phyloP scores from a whole-genome alignment of 2,329 filamentous ascomycete species.

The Elsinoe arachidis region DNA sequence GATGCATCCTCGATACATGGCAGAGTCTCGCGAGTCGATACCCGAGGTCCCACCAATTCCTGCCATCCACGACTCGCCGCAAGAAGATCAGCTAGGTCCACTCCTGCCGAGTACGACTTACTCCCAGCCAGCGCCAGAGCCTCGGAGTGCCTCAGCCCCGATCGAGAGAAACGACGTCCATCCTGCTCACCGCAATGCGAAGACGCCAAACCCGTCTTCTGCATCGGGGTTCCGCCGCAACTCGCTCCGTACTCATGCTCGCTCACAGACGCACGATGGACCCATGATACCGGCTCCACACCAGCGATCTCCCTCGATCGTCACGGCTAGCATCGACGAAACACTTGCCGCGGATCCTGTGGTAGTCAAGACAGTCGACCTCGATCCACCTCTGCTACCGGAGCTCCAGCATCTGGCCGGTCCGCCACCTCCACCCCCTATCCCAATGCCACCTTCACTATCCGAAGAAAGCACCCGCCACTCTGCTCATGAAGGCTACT shows the following conservation, averaged over 20 bases:
- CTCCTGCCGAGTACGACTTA: slow-evolving; percentile 41
- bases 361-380: slow-evolving; percentile 29
- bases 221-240: slow-evolving; percentile 26
- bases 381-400: slow-evolving; percentile 39
- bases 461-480: background rate
- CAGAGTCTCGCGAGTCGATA: slow-evolving; percentile 41
- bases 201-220: slow-evolving; percentile 21
- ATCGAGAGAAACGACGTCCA: slow-evolving; percentile 32
- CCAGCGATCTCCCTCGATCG: slow-evolving; percentile 26
- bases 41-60: slow-evolving; percentile 51
- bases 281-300: slow-evolving; percentile 15
- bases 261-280: slow-evolving; percentile 38
- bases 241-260: slow-evolving; percentile 30
- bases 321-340: slow-evolving; percentile 47
- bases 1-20: slow-evolving; percentile 65
- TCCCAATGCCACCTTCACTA: slow-evolving; percentile 23
- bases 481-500: background rate
- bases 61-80: slow-evolving; percentile 25
- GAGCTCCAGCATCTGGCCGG: slow-evolving; percentile 53
- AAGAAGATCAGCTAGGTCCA: slow-evolving; percentile 31
- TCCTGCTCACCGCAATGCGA: slow-evolving; percentile 28
- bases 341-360: slow-evolving; percentile 39
- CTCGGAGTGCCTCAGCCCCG: slow-evolving; percentile 39
- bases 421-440: slow-evolving; percentile 38
- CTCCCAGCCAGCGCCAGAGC: slow-evolving; percentile 31